Percentiles rank a stretch among this genome's conserved stretches.
Conservation (phyloP, 352 stramenopile species). For the Phytophthora nicotianae region DNA sequence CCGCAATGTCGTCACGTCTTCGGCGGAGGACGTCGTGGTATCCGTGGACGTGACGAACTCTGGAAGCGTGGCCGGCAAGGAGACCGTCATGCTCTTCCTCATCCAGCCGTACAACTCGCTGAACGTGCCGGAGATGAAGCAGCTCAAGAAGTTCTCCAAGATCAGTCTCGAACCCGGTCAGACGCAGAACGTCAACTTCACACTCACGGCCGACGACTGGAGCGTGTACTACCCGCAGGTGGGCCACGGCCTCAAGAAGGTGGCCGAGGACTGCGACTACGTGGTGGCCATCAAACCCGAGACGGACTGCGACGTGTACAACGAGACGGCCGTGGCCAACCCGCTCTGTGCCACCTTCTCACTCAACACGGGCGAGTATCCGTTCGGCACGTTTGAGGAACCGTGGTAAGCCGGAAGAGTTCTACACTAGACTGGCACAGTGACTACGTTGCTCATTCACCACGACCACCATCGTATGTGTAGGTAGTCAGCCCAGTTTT, state of each 20-base stretch:
- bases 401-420: slow-evolving; percentile 25
- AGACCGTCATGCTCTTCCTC: slow-evolving; percentile 32
- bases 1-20: slow-evolving; percentile 24
- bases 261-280: slow-evolving; percentile 58
- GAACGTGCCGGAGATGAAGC: slow-evolving; percentile 29
- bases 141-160: slow-evolving; percentile 50
- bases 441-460: too few species aligned
- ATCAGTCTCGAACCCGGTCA: slow-evolving; percentile 41
- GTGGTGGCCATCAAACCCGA: slow-evolving; percentile 64
- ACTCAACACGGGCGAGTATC: slow-evolving; percentile 33
- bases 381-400: slow-evolving; percentile 30
- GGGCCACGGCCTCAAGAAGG: slow-evolving; percentile 49
- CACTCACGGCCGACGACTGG: slow-evolving; percentile 34
- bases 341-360: slow-evolving; percentile 46
- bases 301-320: slow-evolving; percentile 54
- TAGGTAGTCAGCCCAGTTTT: too few species aligned
- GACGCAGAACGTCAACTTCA: slow-evolving; percentile 46
- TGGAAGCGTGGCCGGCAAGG: slow-evolving; percentile 26
- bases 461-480: too few species aligned
- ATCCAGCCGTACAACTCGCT: slow-evolving; percentile 26
- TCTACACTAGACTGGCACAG: too few species aligned
- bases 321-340: slow-evolving; percentile 20
- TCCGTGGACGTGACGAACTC: slow-evolving; percentile 58
- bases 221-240: slow-evolving; percentile 61
- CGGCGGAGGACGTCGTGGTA: slow-evolving; percentile 25